Conservation (phyloP, 2,329 filamentous ascomycete genomes). For the Pyricularia sp. region DNA sequence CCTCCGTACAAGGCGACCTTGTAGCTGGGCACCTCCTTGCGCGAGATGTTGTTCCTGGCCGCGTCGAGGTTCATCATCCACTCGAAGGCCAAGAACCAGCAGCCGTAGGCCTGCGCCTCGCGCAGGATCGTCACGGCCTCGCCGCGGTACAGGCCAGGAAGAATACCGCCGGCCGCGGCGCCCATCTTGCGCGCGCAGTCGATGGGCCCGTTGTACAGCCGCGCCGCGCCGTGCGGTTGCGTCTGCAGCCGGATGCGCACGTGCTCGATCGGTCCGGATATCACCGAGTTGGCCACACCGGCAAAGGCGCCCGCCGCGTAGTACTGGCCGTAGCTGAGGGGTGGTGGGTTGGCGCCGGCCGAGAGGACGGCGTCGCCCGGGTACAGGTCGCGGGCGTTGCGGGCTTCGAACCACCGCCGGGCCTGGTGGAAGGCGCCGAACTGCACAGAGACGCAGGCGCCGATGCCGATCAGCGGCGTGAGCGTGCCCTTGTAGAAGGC, state of each 20-base stretch:
- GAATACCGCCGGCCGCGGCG: constrained; percentile 49
- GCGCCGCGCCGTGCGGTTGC: constrained; percentile 72
- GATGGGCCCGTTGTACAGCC: constrained; percentile 70
- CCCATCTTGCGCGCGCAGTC: constrained; percentile 85
- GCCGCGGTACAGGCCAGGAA: constrained; percentile 73
- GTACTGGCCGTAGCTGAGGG: constrained; percentile 72
- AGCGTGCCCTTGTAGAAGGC: constrained; percentile 99
- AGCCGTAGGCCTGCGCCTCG: constrained; percentile 87
- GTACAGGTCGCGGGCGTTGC: constrained; percentile 53
- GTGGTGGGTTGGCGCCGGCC: constrained; percentile 29
- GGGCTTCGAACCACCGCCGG: constrained; percentile 68
- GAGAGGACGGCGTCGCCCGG: constrained; percentile 39
- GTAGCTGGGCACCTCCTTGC: constrained; percentile 65
- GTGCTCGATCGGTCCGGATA: constrained; percentile 91
- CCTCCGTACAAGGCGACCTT: constrained; percentile 92
- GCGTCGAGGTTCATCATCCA: constrained; percentile 91
- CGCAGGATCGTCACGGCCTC: constrained; percentile 73
- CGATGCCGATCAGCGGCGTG: constrained; percentile 88
- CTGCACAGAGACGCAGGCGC: constrained; percentile 95
- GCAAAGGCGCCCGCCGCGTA: constrained; percentile 85
- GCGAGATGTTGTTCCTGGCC: constrained; percentile 58
- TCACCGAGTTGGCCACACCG: constrained; percentile 74
- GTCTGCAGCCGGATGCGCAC: constrained; percentile 92
- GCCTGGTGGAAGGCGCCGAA: constrained; percentile 95
- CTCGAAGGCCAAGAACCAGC: constrained; percentile 93